A percentile compares a stretch with the other conserved stretches of the same genome.
Evolutionary conservation across 495 filamentous ascomycete genomes (phyloP).

Genomic region (Aspergillus heteromorphus): DNA sequence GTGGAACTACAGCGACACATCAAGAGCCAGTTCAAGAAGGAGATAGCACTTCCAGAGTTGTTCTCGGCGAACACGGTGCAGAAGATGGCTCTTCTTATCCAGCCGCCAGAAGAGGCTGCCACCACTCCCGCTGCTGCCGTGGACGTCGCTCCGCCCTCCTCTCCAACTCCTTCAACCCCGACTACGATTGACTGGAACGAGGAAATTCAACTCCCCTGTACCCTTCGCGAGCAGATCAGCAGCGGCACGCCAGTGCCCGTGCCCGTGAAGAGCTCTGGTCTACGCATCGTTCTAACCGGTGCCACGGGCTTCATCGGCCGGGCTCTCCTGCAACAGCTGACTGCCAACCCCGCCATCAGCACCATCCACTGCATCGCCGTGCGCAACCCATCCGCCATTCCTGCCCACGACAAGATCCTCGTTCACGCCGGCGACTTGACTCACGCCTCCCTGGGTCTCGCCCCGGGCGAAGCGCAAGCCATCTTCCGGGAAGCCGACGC

Average conservation of each 20-base stretch:
- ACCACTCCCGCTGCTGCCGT: no score
- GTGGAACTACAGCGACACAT: conserved; percentile 17
- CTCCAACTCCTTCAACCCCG: no score
- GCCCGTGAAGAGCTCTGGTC: background rate
- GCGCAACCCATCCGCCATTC: no score
- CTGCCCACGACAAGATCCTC: background rate
- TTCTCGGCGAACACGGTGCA: conserved; percentile 6
- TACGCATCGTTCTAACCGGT: conserved; percentile 12
- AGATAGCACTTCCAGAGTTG: background rate
- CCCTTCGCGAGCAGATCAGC: no score
- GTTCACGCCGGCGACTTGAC: background rate
- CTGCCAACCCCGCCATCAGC: background rate
- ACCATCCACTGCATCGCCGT: conserved; percentile 6
- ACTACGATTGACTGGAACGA: conserved; percentile 20
- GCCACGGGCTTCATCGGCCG: conserved; percentile 20
- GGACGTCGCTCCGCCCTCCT: no score
- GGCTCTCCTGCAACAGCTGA: background rate
- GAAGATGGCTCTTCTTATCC: conserved; percentile 12
- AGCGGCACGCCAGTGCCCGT: background rate
- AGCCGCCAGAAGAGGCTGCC: background rate
- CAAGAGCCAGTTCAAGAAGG: conserved; percentile 6
- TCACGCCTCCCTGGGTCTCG: background rate
- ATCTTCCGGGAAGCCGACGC: background rate
- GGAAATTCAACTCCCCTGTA: background rate
- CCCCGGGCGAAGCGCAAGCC: background rate